These are phyloP conservation scores for Pythium phragmitis DNA, from an alignment of 352 stramenopile species.

Conservation along the genomic window DNA sequence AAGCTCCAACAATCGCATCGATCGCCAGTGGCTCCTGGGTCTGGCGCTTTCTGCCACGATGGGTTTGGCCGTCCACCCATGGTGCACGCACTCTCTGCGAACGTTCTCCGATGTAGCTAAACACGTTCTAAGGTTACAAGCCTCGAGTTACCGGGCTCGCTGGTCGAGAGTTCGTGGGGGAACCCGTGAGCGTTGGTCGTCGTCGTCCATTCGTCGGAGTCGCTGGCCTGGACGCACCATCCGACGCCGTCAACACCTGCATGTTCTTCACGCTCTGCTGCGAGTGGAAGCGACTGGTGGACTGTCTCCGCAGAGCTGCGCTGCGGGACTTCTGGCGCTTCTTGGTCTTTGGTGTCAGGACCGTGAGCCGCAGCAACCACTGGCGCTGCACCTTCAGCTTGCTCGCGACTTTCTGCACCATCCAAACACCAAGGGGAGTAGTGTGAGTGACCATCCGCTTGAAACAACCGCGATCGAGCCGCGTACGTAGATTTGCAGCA, in stretches of 20 bases:
- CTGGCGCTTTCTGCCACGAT: neutral
- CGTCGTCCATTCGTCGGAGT: constrained; percentile 7
- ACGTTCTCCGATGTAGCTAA: neutral
- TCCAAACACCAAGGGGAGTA: neutral
- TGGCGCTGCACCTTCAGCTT: constrained; percentile 21
- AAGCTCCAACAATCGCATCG: neutral
- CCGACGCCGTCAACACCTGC: neutral
- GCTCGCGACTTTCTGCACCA: constrained; percentile 22
- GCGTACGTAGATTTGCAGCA: constrained; percentile 51
- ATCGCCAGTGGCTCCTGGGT: neutral
- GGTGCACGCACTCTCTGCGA: neutral
- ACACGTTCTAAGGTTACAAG: no score
- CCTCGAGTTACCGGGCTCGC: neutral
- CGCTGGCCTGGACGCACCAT: neutral
- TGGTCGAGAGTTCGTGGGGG: constrained; percentile 1
- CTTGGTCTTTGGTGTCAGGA: neutral
- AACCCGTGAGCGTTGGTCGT: neutral
- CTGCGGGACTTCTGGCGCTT: constrained; percentile 4
- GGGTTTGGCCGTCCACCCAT: no score
- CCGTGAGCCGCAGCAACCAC: constrained; percentile 15
- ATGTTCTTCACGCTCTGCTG: neutral
- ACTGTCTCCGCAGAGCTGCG: neutral
- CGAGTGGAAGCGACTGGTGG: neutral
- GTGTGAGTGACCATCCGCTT: neutral
- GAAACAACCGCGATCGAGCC: neutral